Percentiles rank a stretch among this genome's conserved stretches.
phyloP scores from a whole-genome alignment of 1,284 basidiomycete species.

The Fereydounia khargensis region DNA sequence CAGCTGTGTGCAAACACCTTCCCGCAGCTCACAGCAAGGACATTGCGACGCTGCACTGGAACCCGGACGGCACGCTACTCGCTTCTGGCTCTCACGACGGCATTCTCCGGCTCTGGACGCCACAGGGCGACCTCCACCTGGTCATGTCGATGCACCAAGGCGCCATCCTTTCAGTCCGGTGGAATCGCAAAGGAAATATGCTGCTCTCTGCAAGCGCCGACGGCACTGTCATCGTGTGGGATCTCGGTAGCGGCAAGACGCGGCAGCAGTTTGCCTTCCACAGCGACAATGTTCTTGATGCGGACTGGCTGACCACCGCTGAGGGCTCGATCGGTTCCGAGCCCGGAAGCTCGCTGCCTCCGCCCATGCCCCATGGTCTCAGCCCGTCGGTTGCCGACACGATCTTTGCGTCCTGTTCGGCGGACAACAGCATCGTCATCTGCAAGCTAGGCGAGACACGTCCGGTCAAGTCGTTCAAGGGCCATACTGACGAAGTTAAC shows the following conservation, averaged over 20 bases:
- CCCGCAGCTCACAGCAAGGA: slow-evolving; percentile 54
- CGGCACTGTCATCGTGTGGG: slow-evolving; percentile 56
- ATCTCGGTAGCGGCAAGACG: slow-evolving; percentile 53
- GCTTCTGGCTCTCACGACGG: slow-evolving; percentile 56
- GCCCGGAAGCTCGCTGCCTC: slow-evolving; percentile 5
- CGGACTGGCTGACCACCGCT: slow-evolving; percentile 51
- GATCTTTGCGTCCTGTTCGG: slow-evolving; percentile 54
- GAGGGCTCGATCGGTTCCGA: slow-evolving; percentile 26
- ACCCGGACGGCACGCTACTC: slow-evolving; percentile 55
- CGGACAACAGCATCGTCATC: slow-evolving; percentile 53
- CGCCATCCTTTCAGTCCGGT: slow-evolving; percentile 54
- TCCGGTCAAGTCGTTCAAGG: slow-evolving; percentile 47
- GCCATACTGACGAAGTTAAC: slow-evolving; percentile 56
- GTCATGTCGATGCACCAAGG: slow-evolving; percentile 58
- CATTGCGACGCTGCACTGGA: slow-evolving; percentile 55
- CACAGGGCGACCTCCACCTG: slow-evolving; percentile 55
- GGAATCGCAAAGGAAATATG: slow-evolving; percentile 55
- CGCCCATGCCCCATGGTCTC: slow-evolving; percentile 35
- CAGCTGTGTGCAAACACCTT: slow-evolving; percentile 55
- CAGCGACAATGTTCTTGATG: slow-evolving; percentile 52
- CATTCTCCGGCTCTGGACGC: slow-evolving; percentile 56
- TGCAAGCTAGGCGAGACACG: slow-evolving; percentile 52
- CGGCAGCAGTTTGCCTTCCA: slow-evolving; percentile 52
- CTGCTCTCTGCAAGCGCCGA: slow-evolving; percentile 53
- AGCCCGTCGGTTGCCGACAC: slow-evolving; percentile 36